Evolutionary conservation across 139 green algal species (phyloP).

Genomic region (Coelastrella sp.): DNA sequence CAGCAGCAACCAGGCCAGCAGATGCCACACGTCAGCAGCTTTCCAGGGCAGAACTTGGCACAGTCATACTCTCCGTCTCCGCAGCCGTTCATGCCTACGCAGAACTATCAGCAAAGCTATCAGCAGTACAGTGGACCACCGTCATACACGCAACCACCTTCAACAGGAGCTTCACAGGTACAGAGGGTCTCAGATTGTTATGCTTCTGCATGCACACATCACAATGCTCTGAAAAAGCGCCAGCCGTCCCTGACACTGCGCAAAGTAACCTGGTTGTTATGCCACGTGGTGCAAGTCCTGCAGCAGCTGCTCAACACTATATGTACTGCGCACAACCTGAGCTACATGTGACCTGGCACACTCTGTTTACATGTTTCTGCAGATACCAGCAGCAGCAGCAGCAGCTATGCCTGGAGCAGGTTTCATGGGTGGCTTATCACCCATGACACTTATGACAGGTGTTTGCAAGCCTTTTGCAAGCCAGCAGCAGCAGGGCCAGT

Average conservation of each 20-base stretch:
- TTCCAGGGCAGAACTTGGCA: neutral
- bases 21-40: constrained; percentile 36
- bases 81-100: constrained; percentile 15
- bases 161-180: constrained; percentile 14
- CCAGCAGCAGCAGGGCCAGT: too few species aligned
- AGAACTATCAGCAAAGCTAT: constrained; percentile 6
- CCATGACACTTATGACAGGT: constrained; percentile 55
- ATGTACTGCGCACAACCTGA: neutral
- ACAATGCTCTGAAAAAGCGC: too few species aligned
- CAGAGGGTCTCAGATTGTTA: neutral
- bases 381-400: constrained; percentile 41
- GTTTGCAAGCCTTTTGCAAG: neutral
- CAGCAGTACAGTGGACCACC: constrained; percentile 30
- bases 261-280: too few species aligned
- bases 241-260: too few species aligned
- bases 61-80: neutral
- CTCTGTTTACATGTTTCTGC: neutral
- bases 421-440: constrained; percentile 55
- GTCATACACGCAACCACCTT: neutral
- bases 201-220: too few species aligned
- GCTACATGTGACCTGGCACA: neutral
- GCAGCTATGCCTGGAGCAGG: constrained; percentile 1
- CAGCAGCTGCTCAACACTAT: neutral
- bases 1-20: constrained; percentile 23
- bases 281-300: neutral